Evolutionary conservation across 2,329 filamentous ascomycete genomes (phyloP), one percentile per base, ranked within the genome.

Genomic region (Apiospora malaysiana): DNA sequence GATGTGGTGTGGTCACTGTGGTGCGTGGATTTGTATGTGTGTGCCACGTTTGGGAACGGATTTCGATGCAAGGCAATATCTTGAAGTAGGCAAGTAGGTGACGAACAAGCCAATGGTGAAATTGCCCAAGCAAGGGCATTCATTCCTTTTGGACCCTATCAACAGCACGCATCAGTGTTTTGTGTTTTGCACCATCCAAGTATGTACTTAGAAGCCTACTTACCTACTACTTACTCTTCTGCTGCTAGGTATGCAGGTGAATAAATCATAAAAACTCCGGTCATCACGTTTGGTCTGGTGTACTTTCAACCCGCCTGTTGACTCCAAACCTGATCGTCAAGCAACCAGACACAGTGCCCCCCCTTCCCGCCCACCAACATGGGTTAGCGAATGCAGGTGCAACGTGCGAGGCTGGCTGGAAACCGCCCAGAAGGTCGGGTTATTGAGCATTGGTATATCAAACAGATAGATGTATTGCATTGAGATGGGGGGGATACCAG

Each of bases 381-480:
- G 51, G 14, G 21, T 59, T 59, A 37, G 51, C 16, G 16, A 59
- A 37, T 59, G 51, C 51, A 59, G 23, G 51, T 21, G 51, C 12
- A 45, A 45, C 42, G 42, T 59, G 51, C 10, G 51, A 59, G 56
- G 56, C 56, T n/a, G 56, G 56, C 56, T 40, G 56, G 56, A 63
- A 63, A n/a, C 16, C 27, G 37, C 37, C 32, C 16, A 40, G 27
- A 40, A 32, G 4, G 14, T n/a, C 21, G n/a, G 47, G 23, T 49
- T 49, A 7, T 6, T 46, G 43, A 27, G 8, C 32, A 32, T 49
- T 49, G n/a, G n/a, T 49, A 32, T 32, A 32, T 32, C 32, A 32
- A 32, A 32, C 32, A 32, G 32, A 32, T 3, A n/a, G n/a, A n/a
- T n/a, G n/a, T n/a, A 14, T 46, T 21, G 45, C 21, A 16, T n/a